Base-by-base conservation (phyloP, 768 basidiomycete species). In the Russula sp. region DNA sequence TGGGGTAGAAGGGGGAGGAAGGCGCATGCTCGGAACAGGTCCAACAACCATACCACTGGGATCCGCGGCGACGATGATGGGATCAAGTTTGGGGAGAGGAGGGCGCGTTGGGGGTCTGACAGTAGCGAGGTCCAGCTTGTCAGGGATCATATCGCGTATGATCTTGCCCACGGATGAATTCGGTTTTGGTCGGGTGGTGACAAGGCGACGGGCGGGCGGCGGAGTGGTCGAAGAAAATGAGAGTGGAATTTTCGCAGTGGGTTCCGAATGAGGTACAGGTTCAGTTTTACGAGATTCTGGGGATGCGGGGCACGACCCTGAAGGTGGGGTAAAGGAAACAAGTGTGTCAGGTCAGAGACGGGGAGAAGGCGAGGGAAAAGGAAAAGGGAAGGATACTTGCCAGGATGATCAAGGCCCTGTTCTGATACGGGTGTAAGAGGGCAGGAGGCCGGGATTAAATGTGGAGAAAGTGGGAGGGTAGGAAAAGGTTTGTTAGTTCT, bases 101-200 rank as follows among this genome's bases (percentile, higher is more conserved):
- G n/a, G 69, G 58, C 61, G 65, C 57, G 61, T 61, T 30, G 70
- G 57, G 44, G 62, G 56, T 40, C 53, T 68, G 65, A 58, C 63
- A 61, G 71, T 72, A 60, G 73, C 59, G 61, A 66, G 71, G 58
- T 72, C 58, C 22, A 78, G 66, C 46, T 74, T 75, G 51, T 77
- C 75, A 10, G 84, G 83, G 5, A 88, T 74, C 75, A 88, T 83
- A 67, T 87, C 84, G 71, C 80, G 77, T 50, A 88, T 86, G 64
- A 84, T 72, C 57, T 76, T 76, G 26, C 83, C 83, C 34, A 79
- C 75, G 16, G 75, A 71, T 34, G 73, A 63, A 20, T 69, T 65
- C 6, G 71, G 65, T 59, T 74, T 73, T 44, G 69, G 59, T 34
- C 52, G 59, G 49, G 56, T 8, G n/a, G 46, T 59, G 22, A 58